These are phyloP conservation scores for Beauveria bassiana DNA, from an alignment of 2,329 filamentous ascomycete species.

Conservation along the genomic window DNA sequence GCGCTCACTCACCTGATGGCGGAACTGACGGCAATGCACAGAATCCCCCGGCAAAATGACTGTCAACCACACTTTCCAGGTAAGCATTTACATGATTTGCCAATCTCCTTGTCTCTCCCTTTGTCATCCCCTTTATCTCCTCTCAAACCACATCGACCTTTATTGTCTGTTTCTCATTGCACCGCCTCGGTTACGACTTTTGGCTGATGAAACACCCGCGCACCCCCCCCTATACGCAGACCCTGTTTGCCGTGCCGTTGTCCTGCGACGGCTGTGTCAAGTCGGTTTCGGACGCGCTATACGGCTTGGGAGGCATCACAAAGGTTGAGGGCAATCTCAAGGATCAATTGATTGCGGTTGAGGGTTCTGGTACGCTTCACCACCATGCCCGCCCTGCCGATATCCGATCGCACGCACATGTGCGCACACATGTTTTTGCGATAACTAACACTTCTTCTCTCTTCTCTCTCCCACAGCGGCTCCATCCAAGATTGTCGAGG, in stretches of 20 bases:
- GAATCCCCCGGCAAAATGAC: conserved; percentile 29
- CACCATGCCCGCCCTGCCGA: not conserved
- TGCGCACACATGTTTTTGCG: not conserved
- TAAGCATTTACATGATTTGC: conserved; percentile 17
- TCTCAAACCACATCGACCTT: not conserved
- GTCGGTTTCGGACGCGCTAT: conserved; percentile 71
- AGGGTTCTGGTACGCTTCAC: conserved; percentile 61
- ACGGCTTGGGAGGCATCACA: conserved; percentile 69
- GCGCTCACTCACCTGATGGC: not conserved
- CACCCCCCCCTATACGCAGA: conserved; percentile 41
- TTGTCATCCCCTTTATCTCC: not conserved
- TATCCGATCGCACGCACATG: not conserved
- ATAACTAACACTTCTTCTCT: not conserved
- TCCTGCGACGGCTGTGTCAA: conserved; percentile 85
- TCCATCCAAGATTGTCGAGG: conserved; percentile 79
- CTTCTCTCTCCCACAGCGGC: conserved; percentile 45
- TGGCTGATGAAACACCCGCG: conserved; percentile 9
- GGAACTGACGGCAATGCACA: not conserved
- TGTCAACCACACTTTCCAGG: conserved; percentile 38
- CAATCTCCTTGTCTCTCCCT: conserved; percentile 4
- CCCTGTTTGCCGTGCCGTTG: conserved; percentile 90
- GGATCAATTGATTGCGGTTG: conserved; percentile 75
- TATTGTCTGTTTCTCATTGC: conserved; percentile 5
- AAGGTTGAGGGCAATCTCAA: conserved; percentile 77
- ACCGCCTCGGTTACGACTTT: conserved; percentile 13